These are phyloP conservation scores for Colletotrichum tanaceti DNA, from an alignment of 2,329 filamentous ascomycete genomes.

Conservation along the genomic window DNA sequence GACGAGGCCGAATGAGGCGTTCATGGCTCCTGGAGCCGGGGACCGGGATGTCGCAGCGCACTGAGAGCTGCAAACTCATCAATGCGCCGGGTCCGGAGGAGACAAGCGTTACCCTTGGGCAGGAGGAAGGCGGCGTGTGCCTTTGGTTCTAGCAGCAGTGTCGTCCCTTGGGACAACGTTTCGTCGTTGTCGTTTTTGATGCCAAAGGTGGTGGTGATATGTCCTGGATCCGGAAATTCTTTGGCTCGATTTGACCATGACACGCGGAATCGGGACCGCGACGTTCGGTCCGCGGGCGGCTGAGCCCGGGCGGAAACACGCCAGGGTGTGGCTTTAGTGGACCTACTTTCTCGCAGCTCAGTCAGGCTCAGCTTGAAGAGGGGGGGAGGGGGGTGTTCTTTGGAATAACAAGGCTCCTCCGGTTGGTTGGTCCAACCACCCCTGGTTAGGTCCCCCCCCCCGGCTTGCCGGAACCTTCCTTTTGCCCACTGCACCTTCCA, in stretches of 20 bases:
- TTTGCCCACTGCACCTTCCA: constrained; percentile 33
- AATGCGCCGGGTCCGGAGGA: constrained; percentile 31
- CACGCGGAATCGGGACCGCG: constrained; percentile 21
- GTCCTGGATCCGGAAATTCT: constrained; percentile 28
- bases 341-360: no score
- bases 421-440: neutral
- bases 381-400: neutral
- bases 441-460: constrained; percentile 9
- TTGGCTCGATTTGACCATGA: neutral
- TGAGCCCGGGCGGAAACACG: neutral
- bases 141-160: neutral
- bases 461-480: constrained; percentile 33
- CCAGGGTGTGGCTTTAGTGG: constrained; percentile 11
- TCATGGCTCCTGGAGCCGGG: constrained; percentile 36
- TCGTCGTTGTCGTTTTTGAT: constrained; percentile 14
- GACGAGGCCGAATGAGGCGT: constrained; percentile 37
- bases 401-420: no score
- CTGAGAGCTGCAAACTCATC: constrained; percentile 27
- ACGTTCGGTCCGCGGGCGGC: constrained; percentile 11
- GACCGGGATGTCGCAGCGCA: constrained; percentile 29
- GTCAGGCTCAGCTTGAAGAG: neutral
- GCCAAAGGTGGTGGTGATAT: neutral
- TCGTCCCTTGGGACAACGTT: neutral
- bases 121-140: neutral
- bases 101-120: no score